Evolutionary conservation across 768 basidiomycete species (phyloP).

Genomic region (Gymnopilus junonius): DNA sequence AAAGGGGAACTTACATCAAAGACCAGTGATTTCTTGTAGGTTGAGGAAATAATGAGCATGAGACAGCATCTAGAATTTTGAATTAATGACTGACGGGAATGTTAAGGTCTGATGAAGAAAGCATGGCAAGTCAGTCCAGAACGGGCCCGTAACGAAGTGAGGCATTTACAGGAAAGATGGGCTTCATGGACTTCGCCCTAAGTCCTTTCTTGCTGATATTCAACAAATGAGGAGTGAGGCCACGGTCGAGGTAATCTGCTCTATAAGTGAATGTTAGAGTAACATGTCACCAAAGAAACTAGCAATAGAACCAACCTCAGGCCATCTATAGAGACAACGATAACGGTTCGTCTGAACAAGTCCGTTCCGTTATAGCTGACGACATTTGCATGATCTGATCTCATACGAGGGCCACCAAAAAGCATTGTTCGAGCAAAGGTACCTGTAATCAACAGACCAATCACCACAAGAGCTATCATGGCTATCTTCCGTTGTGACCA

Average conservation of each 20-base stretch:
- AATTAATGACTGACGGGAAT: conserved; percentile 70
- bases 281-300: not conserved
- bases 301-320: conserved; percentile 53
- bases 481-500: conserved; percentile 46
- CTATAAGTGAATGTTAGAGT: conserved; percentile 40
- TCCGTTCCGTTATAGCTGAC: conserved; percentile 83
- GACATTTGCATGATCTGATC: conserved; percentile 35
- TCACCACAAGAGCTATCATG: conserved; percentile 40
- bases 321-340: conserved; percentile 89
- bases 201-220: conserved; percentile 82
- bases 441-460: conserved; percentile 47
- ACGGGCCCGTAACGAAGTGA: not conserved
- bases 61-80: not conserved
- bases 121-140: conserved; percentile 6
- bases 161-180: conserved; percentile 76
- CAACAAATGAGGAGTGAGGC: conserved; percentile 82
- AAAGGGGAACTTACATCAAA: conserved; percentile 59
- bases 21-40: conserved; percentile 83
- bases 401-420: conserved; percentile 24
- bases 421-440: conserved; percentile 44
- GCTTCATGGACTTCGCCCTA: conserved; percentile 85
- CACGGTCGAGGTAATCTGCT: conserved; percentile 87
- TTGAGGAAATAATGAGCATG: not conserved
- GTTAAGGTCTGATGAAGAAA: conserved; percentile 78
- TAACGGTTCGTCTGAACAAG: conserved; percentile 76